Percentiles rank a stretch among this genome's conserved stretches.
phyloP scores from a whole-genome alignment of 2,329 filamentous ascomycete species.

The Geosmithia flava region DNA sequence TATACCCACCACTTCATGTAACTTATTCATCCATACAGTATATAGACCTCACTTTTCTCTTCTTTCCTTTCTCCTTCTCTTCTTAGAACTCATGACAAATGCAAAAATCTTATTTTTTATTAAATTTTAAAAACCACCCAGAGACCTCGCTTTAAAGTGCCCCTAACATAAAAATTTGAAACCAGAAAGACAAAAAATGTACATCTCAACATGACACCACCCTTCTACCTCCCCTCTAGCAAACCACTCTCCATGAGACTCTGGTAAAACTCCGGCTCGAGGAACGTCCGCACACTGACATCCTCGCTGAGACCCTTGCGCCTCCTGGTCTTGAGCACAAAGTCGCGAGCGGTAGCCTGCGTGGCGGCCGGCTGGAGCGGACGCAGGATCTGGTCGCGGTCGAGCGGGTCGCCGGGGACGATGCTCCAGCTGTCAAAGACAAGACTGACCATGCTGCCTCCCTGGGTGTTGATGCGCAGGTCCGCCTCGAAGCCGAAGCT shows the following conservation, averaged over 20 bases:
- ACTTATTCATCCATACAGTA: neutral
- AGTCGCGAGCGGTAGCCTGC: constrained; percentile 85
- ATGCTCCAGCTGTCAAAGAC: constrained; percentile 96
- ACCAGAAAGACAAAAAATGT: neutral
- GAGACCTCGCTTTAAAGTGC: too few species aligned
- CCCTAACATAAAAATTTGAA: too few species aligned
- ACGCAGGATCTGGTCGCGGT: constrained; percentile 69
- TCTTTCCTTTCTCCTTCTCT: too few species aligned
- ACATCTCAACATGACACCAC: neutral
- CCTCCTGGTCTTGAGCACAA: constrained; percentile 88
- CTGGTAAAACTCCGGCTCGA: constrained; percentile 88
- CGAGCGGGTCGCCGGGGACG: constrained; percentile 88
- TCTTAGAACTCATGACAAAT: too few species aligned
- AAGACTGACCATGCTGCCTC: constrained; percentile 77
- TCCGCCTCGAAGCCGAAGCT: constrained; percentile 98
- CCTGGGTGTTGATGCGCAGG: constrained; percentile 89
- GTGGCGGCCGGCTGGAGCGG: constrained; percentile 80
- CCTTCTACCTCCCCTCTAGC: constrained; percentile 39
- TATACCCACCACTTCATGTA: neutral
- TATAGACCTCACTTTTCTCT: too few species aligned
- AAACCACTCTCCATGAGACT: constrained; percentile 81
- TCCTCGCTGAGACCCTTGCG: constrained; percentile 93
- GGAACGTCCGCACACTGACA: constrained; percentile 88
- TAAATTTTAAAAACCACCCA: too few species aligned
- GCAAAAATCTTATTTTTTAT: too few species aligned